Conservation (phyloP, 805 yeast genomes). For the Suhomyces vadensis region DNA sequence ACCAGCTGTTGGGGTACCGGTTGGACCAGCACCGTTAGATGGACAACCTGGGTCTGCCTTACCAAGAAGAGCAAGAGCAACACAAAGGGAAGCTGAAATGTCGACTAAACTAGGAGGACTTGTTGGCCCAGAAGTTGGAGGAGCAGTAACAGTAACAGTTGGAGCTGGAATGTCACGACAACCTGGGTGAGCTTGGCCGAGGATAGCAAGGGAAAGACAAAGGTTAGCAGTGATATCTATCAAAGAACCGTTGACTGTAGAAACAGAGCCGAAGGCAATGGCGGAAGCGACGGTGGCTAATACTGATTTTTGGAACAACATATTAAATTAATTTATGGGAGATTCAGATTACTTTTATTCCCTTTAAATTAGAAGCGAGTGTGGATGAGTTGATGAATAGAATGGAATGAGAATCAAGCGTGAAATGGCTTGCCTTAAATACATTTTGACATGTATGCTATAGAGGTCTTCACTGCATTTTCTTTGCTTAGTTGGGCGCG, state of each 20-base stretch:
- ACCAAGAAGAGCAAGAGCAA: not conserved
- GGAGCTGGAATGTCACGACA: no score
- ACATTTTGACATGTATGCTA: no score
- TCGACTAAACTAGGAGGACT: not conserved
- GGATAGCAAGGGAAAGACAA: no score
- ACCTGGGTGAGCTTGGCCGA: no score
- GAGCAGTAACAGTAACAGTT: no score
- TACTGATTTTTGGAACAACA: not conserved
- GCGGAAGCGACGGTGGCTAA: not conserved
- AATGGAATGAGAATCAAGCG: not conserved
- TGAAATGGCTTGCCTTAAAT: not conserved
- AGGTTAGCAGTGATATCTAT: no score
- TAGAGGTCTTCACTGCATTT: no score
- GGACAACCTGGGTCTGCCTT: not conserved
- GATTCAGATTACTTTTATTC: no score
- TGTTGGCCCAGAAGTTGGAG: no score
- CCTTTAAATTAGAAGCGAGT: not conserved
- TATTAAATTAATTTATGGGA: not conserved
- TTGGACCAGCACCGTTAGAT: not conserved
- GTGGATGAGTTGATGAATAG: not conserved
- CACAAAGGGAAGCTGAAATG: not conserved
- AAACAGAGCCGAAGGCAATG: no score
- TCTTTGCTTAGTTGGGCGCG: no score
- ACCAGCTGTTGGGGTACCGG: not conserved
- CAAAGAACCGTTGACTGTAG: no score